Percentiles rank a stretch among this genome's conserved stretches.
Conservation (phyloP, 192 early-diverging fungal species). For the Mortierella alpina region DNA sequence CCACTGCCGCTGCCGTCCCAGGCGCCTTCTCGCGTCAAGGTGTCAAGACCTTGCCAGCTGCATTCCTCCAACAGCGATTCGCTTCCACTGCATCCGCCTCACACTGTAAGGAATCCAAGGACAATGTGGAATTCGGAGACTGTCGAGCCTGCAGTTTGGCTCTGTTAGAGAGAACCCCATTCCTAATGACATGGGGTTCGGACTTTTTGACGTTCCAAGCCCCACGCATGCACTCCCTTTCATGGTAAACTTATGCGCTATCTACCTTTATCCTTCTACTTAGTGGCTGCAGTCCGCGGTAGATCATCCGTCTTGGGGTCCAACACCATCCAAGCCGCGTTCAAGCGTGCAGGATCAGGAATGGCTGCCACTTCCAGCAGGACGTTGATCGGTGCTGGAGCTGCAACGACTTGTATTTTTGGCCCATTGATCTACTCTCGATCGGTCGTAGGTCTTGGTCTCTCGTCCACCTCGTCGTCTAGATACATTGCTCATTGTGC, state of each 20-base stretch:
- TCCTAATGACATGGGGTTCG: too few species aligned
- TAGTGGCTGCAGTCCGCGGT: too few species aligned
- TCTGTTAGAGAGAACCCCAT: neutral
- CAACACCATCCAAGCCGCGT: conserved; percentile 2
- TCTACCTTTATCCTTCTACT: too few species aligned
- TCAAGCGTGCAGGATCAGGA: neutral
- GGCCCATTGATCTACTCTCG: conserved; percentile 19
- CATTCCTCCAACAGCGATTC: conserved; percentile 22
- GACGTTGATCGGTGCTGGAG: conserved; percentile 14
- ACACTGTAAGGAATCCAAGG: conserved; percentile 4
- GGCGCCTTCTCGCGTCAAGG: neutral
- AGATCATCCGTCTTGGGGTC: too few species aligned
- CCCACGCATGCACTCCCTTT: too few species aligned
- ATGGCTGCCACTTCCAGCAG: neutral
- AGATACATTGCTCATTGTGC: conserved; percentile 10
- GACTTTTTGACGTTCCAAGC: too few species aligned
- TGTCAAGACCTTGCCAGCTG: neutral
- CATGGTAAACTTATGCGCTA: too few species aligned
- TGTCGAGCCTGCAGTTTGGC: neutral
- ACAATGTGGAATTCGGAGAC: neutral
- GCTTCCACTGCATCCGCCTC: neutral
- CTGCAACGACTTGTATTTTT: conserved; percentile 17
- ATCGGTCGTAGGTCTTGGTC: neutral
- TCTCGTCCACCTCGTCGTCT: neutral
- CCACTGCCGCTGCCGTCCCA: neutral